phyloP scores from a whole-genome alignment of 2,329 filamentous ascomycete species.

The Boeremia exigua region DNA sequence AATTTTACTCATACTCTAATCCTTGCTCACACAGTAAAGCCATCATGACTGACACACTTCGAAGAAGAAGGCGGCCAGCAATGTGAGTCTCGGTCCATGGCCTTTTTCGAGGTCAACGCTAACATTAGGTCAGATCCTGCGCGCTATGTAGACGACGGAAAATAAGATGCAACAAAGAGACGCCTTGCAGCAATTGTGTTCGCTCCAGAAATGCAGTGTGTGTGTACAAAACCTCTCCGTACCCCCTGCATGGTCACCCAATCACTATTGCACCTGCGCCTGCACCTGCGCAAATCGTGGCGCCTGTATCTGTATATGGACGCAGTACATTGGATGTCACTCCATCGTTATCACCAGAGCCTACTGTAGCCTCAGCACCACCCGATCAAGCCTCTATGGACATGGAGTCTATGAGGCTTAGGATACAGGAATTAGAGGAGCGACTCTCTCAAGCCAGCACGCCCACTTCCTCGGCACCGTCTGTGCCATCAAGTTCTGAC shows the following conservation, averaged over 20 bases:
- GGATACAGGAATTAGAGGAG: conserved; percentile 55
- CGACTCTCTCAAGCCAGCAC: conserved; percentile 34
- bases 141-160: conserved; percentile 66
- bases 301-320: no score
- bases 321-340: no score
- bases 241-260: conserved; percentile 15
- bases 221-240: conserved; percentile 51
- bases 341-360: no score
- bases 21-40: no score
- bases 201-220: conserved; percentile 63
- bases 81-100: conserved; percentile 45
- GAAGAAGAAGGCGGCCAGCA: conserved; percentile 51
- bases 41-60: conserved; percentile 34
- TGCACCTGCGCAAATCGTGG: no score
- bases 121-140: conserved; percentile 56
- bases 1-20: no score
- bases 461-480: conserved; percentile 2
- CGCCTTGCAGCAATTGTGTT: conserved; percentile 66
- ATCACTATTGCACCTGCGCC: conserved; percentile 10
- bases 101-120: conserved; percentile 4
- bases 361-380: conserved; percentile 23
- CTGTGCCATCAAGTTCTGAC: conserved; percentile 19
- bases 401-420: conserved; percentile 48
- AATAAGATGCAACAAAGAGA: conserved; percentile 65
- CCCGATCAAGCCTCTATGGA: conserved; percentile 34